phyloP scores from a whole-genome alignment of 768 basidiomycete genomes.

The Lentinula aciculospora region DNA sequence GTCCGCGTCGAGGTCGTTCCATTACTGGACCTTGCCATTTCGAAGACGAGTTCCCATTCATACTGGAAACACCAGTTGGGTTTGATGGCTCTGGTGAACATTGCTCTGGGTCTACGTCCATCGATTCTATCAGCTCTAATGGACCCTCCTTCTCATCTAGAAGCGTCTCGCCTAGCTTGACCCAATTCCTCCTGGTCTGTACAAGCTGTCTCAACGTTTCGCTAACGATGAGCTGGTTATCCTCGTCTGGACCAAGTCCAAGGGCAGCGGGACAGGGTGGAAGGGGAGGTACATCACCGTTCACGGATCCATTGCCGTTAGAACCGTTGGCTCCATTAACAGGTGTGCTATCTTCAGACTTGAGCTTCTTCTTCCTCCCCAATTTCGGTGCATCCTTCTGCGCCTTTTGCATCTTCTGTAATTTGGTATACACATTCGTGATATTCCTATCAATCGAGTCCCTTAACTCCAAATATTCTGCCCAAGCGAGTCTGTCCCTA shows the following conservation, averaged over 20 bases:
- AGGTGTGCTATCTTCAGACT: slow-evolving; percentile 19
- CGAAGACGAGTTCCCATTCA: not conserved
- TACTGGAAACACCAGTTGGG: too few relatives aligned
- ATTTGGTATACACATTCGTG: slow-evolving; percentile 62
- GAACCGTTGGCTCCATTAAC: slow-evolving; percentile 16
- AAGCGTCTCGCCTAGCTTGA: slow-evolving; percentile 64
- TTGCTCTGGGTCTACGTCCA: not conserved
- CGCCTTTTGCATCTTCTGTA: slow-evolving; percentile 35
- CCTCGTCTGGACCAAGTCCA: slow-evolving; percentile 65
- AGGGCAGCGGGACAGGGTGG: slow-evolving; percentile 68
- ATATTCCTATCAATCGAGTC: slow-evolving; percentile 88
- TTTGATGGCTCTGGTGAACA: not conserved
- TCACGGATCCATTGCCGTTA: slow-evolving; percentile 17
- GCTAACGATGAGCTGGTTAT: slow-evolving; percentile 54
- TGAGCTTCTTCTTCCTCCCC: slow-evolving; percentile 62
- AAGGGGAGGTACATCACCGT: slow-evolving; percentile 26
- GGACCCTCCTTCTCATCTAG: slow-evolving; percentile 71
- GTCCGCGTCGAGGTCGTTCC: slow-evolving; percentile 38
- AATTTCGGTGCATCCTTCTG: slow-evolving; percentile 75
- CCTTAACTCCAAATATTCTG: slow-evolving; percentile 83
- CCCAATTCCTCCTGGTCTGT: slow-evolving; percentile 73
- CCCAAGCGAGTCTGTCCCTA: slow-evolving; percentile 82
- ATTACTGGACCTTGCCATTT: not conserved
- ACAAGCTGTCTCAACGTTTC: slow-evolving; percentile 71
- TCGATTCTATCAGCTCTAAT: not conserved